A percentile compares a stretch with the other conserved stretches of the same genome.
Conservation (phyloP, 139 green algal genomes). For the Monoraphidium neglectum region DNA sequence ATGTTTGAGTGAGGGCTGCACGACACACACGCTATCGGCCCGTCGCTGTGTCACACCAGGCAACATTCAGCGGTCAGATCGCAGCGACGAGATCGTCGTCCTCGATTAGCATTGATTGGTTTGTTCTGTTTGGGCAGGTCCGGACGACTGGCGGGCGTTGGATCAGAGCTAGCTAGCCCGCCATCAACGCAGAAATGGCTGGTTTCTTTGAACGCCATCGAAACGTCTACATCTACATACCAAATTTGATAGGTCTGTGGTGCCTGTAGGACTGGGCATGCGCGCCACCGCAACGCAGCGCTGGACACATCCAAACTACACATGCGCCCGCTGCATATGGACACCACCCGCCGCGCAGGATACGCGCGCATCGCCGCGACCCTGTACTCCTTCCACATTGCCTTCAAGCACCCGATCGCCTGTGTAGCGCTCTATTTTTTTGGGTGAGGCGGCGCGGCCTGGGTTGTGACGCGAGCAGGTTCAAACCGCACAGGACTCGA, state of each 20-base stretch:
- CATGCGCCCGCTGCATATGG: no score
- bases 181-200: not conserved
- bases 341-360: conserved; percentile 52
- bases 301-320: not conserved
- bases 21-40: no score
- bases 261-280: no score
- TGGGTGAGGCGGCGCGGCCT: conserved; percentile 20
- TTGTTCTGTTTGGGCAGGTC: no score
- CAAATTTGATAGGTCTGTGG: conserved; percentile 86
- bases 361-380: conserved; percentile 76
- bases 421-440: conserved; percentile 71
- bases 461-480: not conserved
- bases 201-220: conserved; percentile 72
- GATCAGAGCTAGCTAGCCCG: no score
- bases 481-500: not conserved
- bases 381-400: conserved; percentile 73
- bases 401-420: conserved; percentile 46
- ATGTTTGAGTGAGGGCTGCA: no score
- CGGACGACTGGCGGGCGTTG: no score
- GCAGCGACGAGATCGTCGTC: no score
- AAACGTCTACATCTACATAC: conserved; percentile 77
- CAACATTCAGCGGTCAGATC: no score
- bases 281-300: no score
- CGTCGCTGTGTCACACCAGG: no score
- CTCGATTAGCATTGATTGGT: no score